Evolutionary conservation across 805 yeast species (phyloP), one percentile per base, ranked within the genome.

Genomic region (Pichia nakasei): DNA sequence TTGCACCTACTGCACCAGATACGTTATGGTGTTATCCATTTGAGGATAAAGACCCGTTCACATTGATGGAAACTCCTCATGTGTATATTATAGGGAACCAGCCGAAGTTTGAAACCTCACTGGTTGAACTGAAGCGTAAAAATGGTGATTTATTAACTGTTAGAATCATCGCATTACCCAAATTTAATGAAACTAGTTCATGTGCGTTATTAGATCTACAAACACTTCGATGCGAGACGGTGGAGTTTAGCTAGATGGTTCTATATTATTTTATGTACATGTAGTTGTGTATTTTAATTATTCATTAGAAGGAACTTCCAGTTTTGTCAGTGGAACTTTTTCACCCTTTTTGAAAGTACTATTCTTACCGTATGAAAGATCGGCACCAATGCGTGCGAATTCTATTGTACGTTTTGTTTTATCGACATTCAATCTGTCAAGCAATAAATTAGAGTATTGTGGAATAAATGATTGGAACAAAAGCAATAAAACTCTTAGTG

Each of bases 1-100:
- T 85, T 21, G 80, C 85, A 1, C 98, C 98, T 3, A 88, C 97
- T 0, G 95, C 96, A 1, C 98, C 98, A 0, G 97, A 93, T 56
- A 93, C 98, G 0, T 64, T 93, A 36, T 83, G 89, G 72, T 80
- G 95, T 51, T 88, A 86, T 54, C 97, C 98, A 1, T 89, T 72
- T 55, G 72, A 73, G 11, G 76, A 78, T 22, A 54, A 58, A 2
- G 97, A 93, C 60, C 97, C 97, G 4, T 87, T 91, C 60, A 68
- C 80, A 2, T 65, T 93, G n/a, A 66, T 66, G 9, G 85, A 85
- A 54, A 76, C 85, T 17, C 97, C 97, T 1, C 89, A 87, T 58
- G 82, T 89, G 3, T 87, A 84, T 56, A 78, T 86, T 53, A 86
- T 77, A 4, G 97, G 96, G 0, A 91, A 89, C 57, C 96, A 87